Percentiles rank a stretch among this genome's conserved stretches.
Evolutionary conservation across 2,329 filamentous ascomycete species (phyloP).

Genomic region (Aureobasidium melanogenum): DNA sequence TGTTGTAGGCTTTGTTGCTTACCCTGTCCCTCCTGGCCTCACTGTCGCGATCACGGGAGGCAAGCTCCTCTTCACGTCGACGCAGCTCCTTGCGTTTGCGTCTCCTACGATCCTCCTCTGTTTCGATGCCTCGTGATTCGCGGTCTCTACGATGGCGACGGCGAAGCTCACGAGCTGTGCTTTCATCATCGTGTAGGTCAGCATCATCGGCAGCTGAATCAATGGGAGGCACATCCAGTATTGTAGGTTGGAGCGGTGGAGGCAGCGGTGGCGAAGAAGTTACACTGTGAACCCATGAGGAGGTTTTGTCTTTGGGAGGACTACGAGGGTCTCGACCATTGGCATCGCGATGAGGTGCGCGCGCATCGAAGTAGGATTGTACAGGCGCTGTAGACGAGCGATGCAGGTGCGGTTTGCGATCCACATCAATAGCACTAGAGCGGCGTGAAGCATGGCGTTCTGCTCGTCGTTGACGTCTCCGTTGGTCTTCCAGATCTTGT

Average conservation of each 20-base stretch:
- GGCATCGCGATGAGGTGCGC: slow-evolving; percentile 28
- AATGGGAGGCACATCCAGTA: slow-evolving; percentile 32
- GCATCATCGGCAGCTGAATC: slow-evolving; percentile 18
- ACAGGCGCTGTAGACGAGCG: slow-evolving; percentile 28
- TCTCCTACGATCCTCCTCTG: slow-evolving; percentile 18
- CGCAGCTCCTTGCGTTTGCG: slow-evolving; percentile 16
- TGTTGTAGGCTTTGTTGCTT: slow-evolving; percentile 17
- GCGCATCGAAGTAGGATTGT: slow-evolving; percentile 36
- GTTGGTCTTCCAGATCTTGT: not conserved
- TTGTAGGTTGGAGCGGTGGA: slow-evolving; percentile 37
- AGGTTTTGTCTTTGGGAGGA: slow-evolving; percentile 37
- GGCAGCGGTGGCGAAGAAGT: slow-evolving; percentile 38
- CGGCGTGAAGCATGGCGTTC: slow-evolving; percentile 20
- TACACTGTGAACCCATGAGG: slow-evolving; percentile 40
- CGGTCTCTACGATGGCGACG: slow-evolving; percentile 17
- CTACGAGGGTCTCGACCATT: slow-evolving; percentile 21
- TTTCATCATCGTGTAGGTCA: slow-evolving; percentile 17
- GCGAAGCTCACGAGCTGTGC: slow-evolving; percentile 24
- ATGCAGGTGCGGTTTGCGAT: slow-evolving; percentile 22
- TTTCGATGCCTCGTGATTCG: slow-evolving; percentile 17
- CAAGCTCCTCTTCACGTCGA: slow-evolving; percentile 19
- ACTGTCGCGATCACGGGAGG: slow-evolving; percentile 25
- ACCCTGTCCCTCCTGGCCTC: slow-evolving; percentile 7
- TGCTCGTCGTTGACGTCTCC: slow-evolving; percentile 9
- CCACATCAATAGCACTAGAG: slow-evolving; percentile 9